Evolutionary conservation across 106 monocot species (phyloP), one percentile per base, ranked within the genome.

Genomic region (Dioscorea zingiberensis): DNA sequence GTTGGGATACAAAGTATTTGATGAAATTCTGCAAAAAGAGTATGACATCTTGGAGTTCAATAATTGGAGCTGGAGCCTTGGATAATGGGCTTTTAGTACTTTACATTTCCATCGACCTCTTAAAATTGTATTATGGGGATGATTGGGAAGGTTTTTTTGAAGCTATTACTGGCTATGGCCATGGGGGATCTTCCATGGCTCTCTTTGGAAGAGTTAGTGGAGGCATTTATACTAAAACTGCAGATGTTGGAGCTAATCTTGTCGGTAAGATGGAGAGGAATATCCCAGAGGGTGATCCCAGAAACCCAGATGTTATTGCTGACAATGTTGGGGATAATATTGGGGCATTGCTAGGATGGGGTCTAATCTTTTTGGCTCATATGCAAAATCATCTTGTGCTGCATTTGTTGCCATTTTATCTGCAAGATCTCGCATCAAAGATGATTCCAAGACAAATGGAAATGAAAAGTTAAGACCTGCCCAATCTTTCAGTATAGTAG

Each of bases 401-500:
- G 93, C 93, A 21, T 81, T 98, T 76, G 79, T 85, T 76, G 73
- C 71, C 48, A 92, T 98, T 69, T 61, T 83, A 27, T 68, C 78
- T 58, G 59, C 84, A 61, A 99, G 88, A 83, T 78, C 91, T 54
- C 80, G 64, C 66, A 47, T 81, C 58, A 83, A 80, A 69, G 84
- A 84, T 27, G 81, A 93, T 65, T 47, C 86, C 8, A 80, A 89
- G 28, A 68, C 80, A 14, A 60, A 66, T 55, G 29, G 58, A 54
- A 75, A 75, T 80, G 82, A 70, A 51, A 86, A 74, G 46, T 47
- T 73, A 55, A 87, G 86, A 76, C 19, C 69, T 21, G 17, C 69
- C 63, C 78, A 84, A 65, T 48, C 79, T 32, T 99, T 89, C 61
- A 93, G 98, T 66, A 86, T 99, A 58, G 93, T 99, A 19, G 98